Base-by-base conservation (phyloP, 2,329 filamentous ascomycete genomes). In the Leptographium wingfieldii region DNA sequence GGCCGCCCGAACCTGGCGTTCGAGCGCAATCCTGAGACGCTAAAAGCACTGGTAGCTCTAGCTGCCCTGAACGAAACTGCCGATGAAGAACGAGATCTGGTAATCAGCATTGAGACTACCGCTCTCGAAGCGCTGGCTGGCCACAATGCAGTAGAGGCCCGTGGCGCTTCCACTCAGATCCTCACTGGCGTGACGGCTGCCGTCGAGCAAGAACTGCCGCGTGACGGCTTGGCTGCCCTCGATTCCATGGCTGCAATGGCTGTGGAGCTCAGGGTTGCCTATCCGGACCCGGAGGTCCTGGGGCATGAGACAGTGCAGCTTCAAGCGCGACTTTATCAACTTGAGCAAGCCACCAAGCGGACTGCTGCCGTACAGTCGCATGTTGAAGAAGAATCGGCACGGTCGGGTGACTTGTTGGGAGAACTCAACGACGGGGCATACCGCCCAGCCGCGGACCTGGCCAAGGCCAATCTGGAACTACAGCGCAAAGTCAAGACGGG, bases 11-110 rank as follows among this genome's bases (percentile, higher is more conserved):
- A 86, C 0, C 91, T 90, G 0, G 69, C 78, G 0, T 96, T 96
- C 71, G 92, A 97, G 74, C 86, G 90, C 67, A 96, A 67, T 69
- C 80, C 86, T 35, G 88, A 92, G 54, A 96, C 92, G 0, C 77
- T 96, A 56, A 85, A 84, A 64, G 84, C 80, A 1, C 78, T 96
- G 4, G 79, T 95, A 10, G 81, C 86, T 31, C 78, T 96, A 9
- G 88, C 88, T 25, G 77, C 84, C 12, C 77, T 84, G 51, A 95
- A 94, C 69, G 91, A 96, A 68, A 74, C 81, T 14, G 88, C 87
- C 6, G 87, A 92, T 64, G 88, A 92, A 66, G 84, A 88, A 65
- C 77, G 79, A 19, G 74, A 76, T 3, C 71, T 86, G 1, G 67
- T 88, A 11, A 75, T 80, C 33, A 74, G 76, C 25, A 73, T 86